Percentiles rank a stretch among this genome's conserved stretches.
phyloP scores from a whole-genome alignment of 352 stramenopile species.

The Thalassiosira sp. region DNA sequence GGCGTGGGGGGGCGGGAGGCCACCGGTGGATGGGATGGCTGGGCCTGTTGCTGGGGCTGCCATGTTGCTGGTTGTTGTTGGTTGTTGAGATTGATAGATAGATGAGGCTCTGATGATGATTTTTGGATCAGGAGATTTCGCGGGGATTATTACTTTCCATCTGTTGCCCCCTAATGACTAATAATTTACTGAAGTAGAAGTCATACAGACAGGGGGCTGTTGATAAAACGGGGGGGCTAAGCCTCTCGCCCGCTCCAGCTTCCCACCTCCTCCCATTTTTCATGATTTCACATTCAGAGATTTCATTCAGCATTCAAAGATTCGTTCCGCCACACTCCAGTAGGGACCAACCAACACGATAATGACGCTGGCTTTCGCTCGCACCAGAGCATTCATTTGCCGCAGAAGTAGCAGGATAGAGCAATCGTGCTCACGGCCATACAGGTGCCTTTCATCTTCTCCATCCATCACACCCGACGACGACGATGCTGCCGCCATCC shows the following conservation, averaged over 20 bases:
- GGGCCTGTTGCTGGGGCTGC: constrained; percentile 11
- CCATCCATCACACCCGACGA: not conserved
- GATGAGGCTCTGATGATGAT: too few relatives aligned
- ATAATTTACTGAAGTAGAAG: too few relatives aligned
- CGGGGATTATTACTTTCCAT: too few relatives aligned
- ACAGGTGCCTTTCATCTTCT: constrained; percentile 2
- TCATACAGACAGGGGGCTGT: too few relatives aligned
- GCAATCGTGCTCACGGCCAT: not conserved
- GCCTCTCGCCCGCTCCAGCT: too few relatives aligned
- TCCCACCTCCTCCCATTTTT: too few relatives aligned
- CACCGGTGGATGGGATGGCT: constrained; percentile 14
- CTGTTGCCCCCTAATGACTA: too few relatives aligned
- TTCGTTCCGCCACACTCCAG: too few relatives aligned
- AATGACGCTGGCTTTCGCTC: constrained; percentile 2
- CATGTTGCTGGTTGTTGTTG: constrained; percentile 20
- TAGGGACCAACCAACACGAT: not conserved
- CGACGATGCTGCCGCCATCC: not conserved
- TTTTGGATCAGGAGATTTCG: too few relatives aligned
- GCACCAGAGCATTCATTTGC: constrained; percentile 11
- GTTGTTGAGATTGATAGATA: constrained; percentile 5
- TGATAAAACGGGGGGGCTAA: too few relatives aligned
- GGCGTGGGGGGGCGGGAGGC: constrained; percentile 14
- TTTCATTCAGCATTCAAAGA: too few relatives aligned
- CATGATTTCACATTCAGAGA: too few relatives aligned
- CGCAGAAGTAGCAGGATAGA: not conserved